Evolutionary conservation across 257 asterid species (phyloP).

Genomic region (Nicotiana otophora): DNA sequence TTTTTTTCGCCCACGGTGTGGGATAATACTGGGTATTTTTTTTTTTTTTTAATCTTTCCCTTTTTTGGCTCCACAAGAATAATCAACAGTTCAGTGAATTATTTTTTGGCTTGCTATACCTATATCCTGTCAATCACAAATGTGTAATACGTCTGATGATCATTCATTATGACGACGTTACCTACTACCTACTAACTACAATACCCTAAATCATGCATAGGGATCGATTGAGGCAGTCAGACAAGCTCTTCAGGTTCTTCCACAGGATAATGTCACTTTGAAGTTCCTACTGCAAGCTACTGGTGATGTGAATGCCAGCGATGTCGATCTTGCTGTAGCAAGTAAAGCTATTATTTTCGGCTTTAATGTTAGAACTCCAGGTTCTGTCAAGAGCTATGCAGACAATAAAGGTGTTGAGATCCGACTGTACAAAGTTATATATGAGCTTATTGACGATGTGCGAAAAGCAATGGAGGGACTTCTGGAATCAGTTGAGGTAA

Average conservation of each 20-base stretch:
- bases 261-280: constrained; percentile 82
- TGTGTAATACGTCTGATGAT: neutral
- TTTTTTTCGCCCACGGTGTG: neutral
- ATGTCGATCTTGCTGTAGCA: constrained; percentile 93
- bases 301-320: constrained; percentile 87
- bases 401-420: constrained; percentile 73
- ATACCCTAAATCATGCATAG: constrained; percentile 29
- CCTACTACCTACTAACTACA: neutral
- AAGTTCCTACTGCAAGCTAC: constrained; percentile 88
- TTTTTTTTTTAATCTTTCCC: neutral
- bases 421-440: constrained; percentile 73
- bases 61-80: neutral
- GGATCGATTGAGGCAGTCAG: constrained; percentile 89
- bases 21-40: no score
- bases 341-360: constrained; percentile 84
- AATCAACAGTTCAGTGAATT: neutral
- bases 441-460: constrained; percentile 91
- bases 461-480: constrained; percentile 97
- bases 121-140: neutral
- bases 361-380: constrained; percentile 76
- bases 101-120: neutral
- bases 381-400: constrained; percentile 79
- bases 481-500: constrained; percentile 86
- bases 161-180: neutral
- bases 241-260: constrained; percentile 92